These are phyloP conservation scores for Sutorius eximius DNA, from an alignment of 1,284 basidiomycete genomes.

Conservation along the genomic window DNA sequence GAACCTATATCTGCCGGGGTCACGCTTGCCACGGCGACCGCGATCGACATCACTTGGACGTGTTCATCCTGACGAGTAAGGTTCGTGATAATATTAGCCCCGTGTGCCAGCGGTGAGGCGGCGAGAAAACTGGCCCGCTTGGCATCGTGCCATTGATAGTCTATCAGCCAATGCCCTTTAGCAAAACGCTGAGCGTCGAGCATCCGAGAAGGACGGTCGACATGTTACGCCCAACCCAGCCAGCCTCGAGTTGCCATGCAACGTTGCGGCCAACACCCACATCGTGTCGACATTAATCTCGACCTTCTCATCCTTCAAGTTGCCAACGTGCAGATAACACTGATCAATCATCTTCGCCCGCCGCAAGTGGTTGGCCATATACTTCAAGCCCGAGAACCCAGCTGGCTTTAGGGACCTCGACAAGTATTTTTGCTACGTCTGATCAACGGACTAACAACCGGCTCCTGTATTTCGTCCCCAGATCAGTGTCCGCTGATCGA, in stretches of 20 bases:
- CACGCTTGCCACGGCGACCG: slow-evolving; percentile 8
- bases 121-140: neutral
- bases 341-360: slow-evolving; percentile 9
- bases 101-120: slow-evolving; percentile 2
- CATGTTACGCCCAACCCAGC: slow-evolving; percentile 15
- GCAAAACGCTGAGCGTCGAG: neutral
- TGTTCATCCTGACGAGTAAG: neutral
- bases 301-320: neutral
- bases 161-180: slow-evolving; percentile 20
- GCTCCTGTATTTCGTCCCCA: slow-evolving; percentile 3
- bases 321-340: neutral
- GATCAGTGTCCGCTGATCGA: slow-evolving; percentile 20
- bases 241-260: slow-evolving; percentile 11
- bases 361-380: neutral
- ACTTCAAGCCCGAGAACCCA: neutral
- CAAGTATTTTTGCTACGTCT: slow-evolving; percentile 4
- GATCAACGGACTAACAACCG: slow-evolving; percentile 3
- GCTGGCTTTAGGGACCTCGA: neutral
- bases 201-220: slow-evolving; percentile 17
- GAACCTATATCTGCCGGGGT: slow-evolving; percentile 4
- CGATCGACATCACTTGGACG: slow-evolving; percentile 14
- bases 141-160: slow-evolving; percentile 12
- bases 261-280: slow-evolving; percentile 8
- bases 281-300: slow-evolving; percentile 3
- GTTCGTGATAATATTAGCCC: neutral